Conservation (phyloP, 257 asterid genomes). For the Ocimum tenuiflorum region DNA sequence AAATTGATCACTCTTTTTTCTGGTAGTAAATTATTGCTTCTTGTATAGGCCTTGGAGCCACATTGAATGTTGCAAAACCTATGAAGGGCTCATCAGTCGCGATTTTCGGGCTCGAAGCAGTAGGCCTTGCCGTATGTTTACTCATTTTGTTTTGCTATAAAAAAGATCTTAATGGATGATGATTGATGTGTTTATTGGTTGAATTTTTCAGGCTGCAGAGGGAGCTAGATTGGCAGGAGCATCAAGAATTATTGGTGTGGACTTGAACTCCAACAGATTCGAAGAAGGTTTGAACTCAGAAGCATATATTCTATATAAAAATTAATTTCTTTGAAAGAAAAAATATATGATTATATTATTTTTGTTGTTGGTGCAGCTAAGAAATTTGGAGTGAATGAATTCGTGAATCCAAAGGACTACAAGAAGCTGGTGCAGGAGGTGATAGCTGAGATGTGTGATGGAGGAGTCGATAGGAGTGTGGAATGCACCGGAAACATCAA, state of each 20-base stretch:
- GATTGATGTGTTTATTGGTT: not conserved
- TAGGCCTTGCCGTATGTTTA: slow-evolving; percentile 61
- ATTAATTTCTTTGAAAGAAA: too few species aligned
- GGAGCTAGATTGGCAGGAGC: slow-evolving; percentile 68
- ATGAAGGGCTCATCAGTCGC: slow-evolving; percentile 51
- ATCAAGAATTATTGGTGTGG: slow-evolving; percentile 62
- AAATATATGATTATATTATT: too few species aligned
- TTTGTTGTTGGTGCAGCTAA: slow-evolving; percentile 33
- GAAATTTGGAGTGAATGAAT: slow-evolving; percentile 66
- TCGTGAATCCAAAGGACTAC: slow-evolving; percentile 59
- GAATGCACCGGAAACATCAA: slow-evolving; percentile 68
- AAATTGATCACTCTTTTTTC: not conserved
- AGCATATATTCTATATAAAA: too few species aligned
- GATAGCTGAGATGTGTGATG: slow-evolving; percentile 53
- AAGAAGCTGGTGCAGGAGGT: slow-evolving; percentile 66
- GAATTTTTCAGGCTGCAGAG: slow-evolving; percentile 54
- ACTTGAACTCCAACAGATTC: slow-evolving; percentile 41
- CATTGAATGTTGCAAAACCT: slow-evolving; percentile 56
- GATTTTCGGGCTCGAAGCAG: slow-evolving; percentile 55
- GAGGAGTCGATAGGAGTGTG: slow-evolving; percentile 68
- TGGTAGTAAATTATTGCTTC: not conserved
- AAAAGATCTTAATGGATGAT: not conserved
- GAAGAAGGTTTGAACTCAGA: slow-evolving; percentile 28
- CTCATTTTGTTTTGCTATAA: too few species aligned
- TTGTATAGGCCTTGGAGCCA: slow-evolving; percentile 54